Evolutionary conservation across 2,329 filamentous ascomycete genomes (phyloP).

Genomic region (Neocatenulostroma microsporum): DNA sequence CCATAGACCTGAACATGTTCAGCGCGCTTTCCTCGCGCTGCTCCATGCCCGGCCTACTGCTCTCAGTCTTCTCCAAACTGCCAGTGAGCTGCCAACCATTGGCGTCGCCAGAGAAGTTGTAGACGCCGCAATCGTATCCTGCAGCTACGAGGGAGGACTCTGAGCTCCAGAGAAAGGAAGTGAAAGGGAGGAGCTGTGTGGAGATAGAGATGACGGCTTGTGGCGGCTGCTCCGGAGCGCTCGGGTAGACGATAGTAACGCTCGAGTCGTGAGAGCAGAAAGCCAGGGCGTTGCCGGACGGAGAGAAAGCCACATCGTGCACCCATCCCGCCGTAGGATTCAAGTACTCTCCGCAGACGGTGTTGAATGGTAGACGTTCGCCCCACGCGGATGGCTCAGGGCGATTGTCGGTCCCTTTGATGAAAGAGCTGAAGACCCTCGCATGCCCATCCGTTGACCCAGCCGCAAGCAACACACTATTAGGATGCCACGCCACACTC

Average conservation of each 20-base stretch:
- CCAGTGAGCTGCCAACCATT: slow-evolving; percentile 77
- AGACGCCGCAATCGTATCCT: slow-evolving; percentile 81
- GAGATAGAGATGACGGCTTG: slow-evolving; percentile 82
- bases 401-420: slow-evolving; percentile 85
- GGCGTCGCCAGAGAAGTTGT: slow-evolving; percentile 73
- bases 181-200: slow-evolving; percentile 85
- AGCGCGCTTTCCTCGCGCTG: slow-evolving; percentile 82
- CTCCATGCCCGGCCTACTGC: slow-evolving; percentile 30
- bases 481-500: slow-evolving; percentile 91
- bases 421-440: slow-evolving; percentile 86
- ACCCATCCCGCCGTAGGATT: slow-evolving; percentile 98
- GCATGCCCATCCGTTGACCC: slow-evolving; percentile 97
- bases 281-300: slow-evolving; percentile 83
- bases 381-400: slow-evolving; percentile 89
- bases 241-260: slow-evolving; percentile 92
- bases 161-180: slow-evolving; percentile 83
- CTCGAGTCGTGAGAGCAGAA: slow-evolving; percentile 95
- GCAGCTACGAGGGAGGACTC: slow-evolving; percentile 93
- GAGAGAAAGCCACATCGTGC: slow-evolving; percentile 86
- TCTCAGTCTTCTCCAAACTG: slow-evolving; percentile 61
- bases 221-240: slow-evolving; percentile 81
- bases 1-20: slow-evolving; percentile 99
- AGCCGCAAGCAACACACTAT: slow-evolving; percentile 87
- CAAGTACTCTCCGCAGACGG: slow-evolving; percentile 90
- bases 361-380: slow-evolving; percentile 94